Conservation (phyloP, 805 yeast species). For the Komagataella populi region DNA sequence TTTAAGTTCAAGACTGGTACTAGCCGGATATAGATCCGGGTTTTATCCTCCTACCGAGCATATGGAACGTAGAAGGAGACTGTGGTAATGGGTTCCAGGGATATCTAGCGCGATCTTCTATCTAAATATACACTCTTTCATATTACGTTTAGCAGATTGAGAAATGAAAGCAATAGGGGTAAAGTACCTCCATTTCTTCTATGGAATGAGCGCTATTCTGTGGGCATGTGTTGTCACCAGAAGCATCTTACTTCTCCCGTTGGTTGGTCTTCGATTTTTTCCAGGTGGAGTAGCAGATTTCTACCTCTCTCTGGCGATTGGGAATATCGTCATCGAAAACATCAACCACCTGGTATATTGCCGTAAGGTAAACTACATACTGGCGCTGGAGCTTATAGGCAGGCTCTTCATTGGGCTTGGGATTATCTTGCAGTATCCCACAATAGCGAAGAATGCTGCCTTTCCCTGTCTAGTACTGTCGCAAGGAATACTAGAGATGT, state of each 20-base stretch:
- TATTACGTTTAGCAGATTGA: neutral
- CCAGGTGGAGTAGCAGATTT: slow-evolving; percentile 68
- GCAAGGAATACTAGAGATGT: slow-evolving; percentile 10
- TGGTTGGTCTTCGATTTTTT: slow-evolving; percentile 50
- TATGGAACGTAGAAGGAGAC: neutral
- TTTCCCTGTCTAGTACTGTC: slow-evolving; percentile 11
- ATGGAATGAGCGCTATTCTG: slow-evolving; percentile 20
- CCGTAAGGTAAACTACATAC: slow-evolving; percentile 1
- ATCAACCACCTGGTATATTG: slow-evolving; percentile 10
- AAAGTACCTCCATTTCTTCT: slow-evolving; percentile 8
- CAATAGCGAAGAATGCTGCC: slow-evolving; percentile 10
- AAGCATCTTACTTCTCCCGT: slow-evolving; percentile 37
- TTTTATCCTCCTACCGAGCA: no score
- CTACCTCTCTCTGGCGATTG: slow-evolving; percentile 8
- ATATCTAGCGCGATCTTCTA: neutral
- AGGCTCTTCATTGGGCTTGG: slow-evolving; percentile 7
- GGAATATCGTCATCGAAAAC: slow-evolving; percentile 8
- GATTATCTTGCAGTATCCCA: slow-evolving; percentile 13
- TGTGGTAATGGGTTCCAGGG: neutral
- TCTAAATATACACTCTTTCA: neutral
- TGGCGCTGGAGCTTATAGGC: slow-evolving; percentile 1
- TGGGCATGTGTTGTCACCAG: slow-evolving; percentile 38
- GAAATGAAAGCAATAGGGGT: neutral
- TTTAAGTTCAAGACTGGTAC: neutral
- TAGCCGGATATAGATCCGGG: no score